phyloP scores from a whole-genome alignment of 805 yeast genomes.

The Candida sithepensis region DNA sequence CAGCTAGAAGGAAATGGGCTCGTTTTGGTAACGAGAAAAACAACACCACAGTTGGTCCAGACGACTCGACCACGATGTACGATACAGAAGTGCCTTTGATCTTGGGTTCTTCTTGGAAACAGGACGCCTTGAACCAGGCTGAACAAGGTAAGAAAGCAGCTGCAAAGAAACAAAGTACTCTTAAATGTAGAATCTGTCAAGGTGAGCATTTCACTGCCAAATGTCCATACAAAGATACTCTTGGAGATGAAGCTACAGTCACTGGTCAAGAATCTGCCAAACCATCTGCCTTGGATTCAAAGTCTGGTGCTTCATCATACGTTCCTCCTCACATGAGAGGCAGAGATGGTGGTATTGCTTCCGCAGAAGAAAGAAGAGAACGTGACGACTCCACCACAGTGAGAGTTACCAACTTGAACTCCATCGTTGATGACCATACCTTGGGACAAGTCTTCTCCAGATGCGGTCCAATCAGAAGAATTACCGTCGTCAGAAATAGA shows the following conservation, averaged over 20 bases:
- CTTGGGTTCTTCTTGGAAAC: constrained; percentile 75
- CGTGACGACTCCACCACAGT: constrained; percentile 86
- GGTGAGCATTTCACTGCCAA: constrained; percentile 90
- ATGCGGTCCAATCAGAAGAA: constrained; percentile 69
- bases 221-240: constrained; percentile 93
- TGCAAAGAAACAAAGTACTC: constrained; percentile 50
- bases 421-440: constrained; percentile 76
- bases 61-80: constrained; percentile 78
- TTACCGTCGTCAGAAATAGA: constrained; percentile 81
- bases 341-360: constrained; percentile 7
- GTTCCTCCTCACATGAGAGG: constrained; percentile 61
- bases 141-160: constrained; percentile 43
- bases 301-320: constrained; percentile 38
- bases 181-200: constrained; percentile 84
- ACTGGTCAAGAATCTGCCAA: constrained; percentile 12
- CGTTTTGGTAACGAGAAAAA: constrained; percentile 80
- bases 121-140: constrained; percentile 69
- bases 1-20: constrained; percentile 82
- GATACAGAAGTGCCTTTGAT: constrained; percentile 80
- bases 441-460: constrained; percentile 61
- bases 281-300: constrained; percentile 6
- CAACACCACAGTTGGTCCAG: constrained; percentile 77
- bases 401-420: constrained; percentile 88
- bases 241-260: constrained; percentile 44
- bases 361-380: constrained; percentile 33